Conservation (phyloP, 2,329 filamentous ascomycete genomes). For the Fusarium fracticaudum region DNA sequence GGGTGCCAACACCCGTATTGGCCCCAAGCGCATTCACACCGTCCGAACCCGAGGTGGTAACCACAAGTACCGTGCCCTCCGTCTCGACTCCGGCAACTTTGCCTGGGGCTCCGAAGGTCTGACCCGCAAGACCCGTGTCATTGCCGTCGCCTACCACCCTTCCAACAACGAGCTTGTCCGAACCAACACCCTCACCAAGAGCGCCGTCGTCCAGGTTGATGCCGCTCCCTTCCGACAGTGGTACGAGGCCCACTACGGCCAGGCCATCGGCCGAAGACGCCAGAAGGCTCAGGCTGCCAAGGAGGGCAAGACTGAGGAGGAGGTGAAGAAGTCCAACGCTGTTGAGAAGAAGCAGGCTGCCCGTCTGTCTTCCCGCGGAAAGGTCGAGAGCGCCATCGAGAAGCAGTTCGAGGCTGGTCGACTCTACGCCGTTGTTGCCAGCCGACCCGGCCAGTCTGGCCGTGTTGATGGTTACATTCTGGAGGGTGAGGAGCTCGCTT, state of each 20-base stretch:
- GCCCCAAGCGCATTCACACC: slow-evolving; percentile 93
- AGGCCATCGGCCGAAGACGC: slow-evolving; percentile 86
- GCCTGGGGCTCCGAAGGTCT: slow-evolving; percentile 98
- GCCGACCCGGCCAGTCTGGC: slow-evolving; percentile 95
- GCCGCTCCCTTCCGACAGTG: slow-evolving; percentile 99
- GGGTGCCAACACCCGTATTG: slow-evolving; percentile 99
- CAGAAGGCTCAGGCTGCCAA: slow-evolving; percentile 77
- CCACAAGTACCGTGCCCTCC: slow-evolving; percentile 99
- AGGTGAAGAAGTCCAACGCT: slow-evolving; percentile 91
- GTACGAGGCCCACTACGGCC: slow-evolving; percentile 99
- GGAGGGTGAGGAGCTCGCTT: slow-evolving; percentile 99
- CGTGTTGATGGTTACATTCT: slow-evolving; percentile 97
- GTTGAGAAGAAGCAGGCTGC: slow-evolving; percentile 97
- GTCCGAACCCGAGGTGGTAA: slow-evolving; percentile 98
- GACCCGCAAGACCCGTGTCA: slow-evolving; percentile 99
- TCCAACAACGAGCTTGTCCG: slow-evolving; percentile 99
- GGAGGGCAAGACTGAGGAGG: slow-evolving; percentile 71
- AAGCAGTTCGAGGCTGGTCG: slow-evolving; percentile 99
- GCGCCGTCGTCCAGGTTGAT: slow-evolving; percentile 98
- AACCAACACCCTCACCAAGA: slow-evolving; percentile 99
- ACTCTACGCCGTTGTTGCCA: slow-evolving; percentile 91
- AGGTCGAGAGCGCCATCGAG: slow-evolving; percentile 93
- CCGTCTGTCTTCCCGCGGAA: slow-evolving; percentile 83
- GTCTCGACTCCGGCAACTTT: slow-evolving; percentile 99
- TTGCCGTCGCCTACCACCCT: slow-evolving; percentile 97